Evolutionary conservation across 2,329 filamentous ascomycete species (phyloP), one percentile per base, ranked within the genome.

Genomic region (Pezicula radicicola): DNA sequence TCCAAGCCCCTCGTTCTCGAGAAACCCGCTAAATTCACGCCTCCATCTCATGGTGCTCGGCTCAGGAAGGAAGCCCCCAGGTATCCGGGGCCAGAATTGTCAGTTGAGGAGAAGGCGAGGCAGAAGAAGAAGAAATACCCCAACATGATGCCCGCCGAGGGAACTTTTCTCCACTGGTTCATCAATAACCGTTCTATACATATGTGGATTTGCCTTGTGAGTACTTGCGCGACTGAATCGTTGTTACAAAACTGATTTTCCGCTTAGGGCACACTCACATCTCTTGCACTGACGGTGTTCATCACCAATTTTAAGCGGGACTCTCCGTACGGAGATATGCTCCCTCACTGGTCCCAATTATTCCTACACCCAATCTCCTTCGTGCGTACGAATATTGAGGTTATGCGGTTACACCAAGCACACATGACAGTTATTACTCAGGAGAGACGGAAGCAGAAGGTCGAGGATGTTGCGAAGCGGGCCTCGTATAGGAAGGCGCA

Each of bases 381-480:
- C 59, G 64, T 87, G 35, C 71, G 75, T 21, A 82, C 84, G 52
- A 85, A 85, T 64, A 65, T 87, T 56, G 79, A 89, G 53, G 89
- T 96, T 51, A 82, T 93, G 65, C 78, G 82, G 55, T 79, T 96
- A 74, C 88, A 95, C 66, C 81, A 88, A 60, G 80, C 84, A 61
- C 86, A 92, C 68, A 81, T 82, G 58, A 86, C 84, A 28, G 75
- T 80, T 57, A 74, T 84, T 65, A 87, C 88, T 27, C 77, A 80
- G 48, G 89, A 92, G 70, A 84, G 84, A 72, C 81, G 92, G 50
- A 81, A 83, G 63, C 80, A 80, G 65, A 85, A 84, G 60, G 78
- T 91, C 51, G 91, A 96, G 60, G 94, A 99, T 72, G 87, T 94
- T 27, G 81, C 87, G 69, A 96, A 97, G 82, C 81, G 93, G 63